These are phyloP conservation scores for Polychaeton citri DNA, from an alignment of 2,329 filamentous ascomycete species.

Conservation along the genomic window DNA sequence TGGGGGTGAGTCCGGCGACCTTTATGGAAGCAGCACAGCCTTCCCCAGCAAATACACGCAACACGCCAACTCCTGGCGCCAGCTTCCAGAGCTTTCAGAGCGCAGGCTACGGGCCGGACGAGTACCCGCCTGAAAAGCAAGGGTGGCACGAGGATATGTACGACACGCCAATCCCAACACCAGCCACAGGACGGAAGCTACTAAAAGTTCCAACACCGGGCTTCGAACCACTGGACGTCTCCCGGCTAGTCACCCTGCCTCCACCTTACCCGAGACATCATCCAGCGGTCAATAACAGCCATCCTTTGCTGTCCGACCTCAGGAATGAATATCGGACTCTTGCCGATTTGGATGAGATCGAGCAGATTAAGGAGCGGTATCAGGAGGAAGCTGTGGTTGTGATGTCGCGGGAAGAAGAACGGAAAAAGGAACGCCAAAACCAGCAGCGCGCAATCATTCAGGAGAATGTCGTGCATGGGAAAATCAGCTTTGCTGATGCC, in stretches of 20 bases:
- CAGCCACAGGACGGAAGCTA: constrained; percentile 7
- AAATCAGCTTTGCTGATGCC: constrained; percentile 70
- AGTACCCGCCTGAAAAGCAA: constrained; percentile 54
- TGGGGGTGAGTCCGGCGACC: constrained; percentile 72
- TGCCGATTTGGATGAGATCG: constrained; percentile 55
- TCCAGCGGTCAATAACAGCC: constrained; percentile 89
- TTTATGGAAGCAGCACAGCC: constrained; percentile 44
- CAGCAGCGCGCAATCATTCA: constrained; percentile 46
- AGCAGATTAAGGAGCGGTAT: constrained; percentile 34
- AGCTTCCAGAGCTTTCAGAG: constrained; percentile 21
- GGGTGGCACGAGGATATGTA: constrained; percentile 42
- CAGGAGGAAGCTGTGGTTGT: constrained; percentile 15
- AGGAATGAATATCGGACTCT: constrained; percentile 64
- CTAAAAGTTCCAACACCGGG: constrained; percentile 11
- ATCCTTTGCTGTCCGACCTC: constrained; percentile 73
- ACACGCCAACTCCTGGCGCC: constrained; percentile 17
- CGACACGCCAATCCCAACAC: constrained; percentile 21
- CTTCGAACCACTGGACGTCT: constrained; percentile 55
- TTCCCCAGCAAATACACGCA: constrained; percentile 13
- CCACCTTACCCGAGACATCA: constrained; percentile 90
- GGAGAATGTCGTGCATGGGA: constrained; percentile 61
- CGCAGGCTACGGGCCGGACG: constrained; percentile 35
- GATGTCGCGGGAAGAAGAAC: constrained; percentile 33
- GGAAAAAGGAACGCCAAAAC: constrained; percentile 15
- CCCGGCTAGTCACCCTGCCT: constrained; percentile 79